Evolutionary conservation across 2,329 filamentous ascomycete species (phyloP), one percentile per base, ranked within the genome.

Genomic region (Colletotrichum filicis): DNA sequence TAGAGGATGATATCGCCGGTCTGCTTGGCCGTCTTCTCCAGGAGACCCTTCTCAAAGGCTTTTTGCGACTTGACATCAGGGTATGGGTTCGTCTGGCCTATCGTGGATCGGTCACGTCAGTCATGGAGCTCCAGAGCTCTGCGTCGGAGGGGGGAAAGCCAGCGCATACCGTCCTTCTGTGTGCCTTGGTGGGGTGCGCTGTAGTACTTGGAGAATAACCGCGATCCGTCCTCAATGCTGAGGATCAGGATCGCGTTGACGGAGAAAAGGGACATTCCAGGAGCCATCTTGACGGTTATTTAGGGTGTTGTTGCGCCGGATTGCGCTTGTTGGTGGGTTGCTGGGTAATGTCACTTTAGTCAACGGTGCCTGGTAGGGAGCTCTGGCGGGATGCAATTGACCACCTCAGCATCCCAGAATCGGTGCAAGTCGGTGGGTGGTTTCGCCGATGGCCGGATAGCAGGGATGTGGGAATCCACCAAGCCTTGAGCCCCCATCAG

Each of bases 1-100:
- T 98, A 98, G 68, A 99, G 91, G 78, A 99, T 97, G 79, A 99
- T 97, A 85, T 98, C 97, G 78, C 93, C 95, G 16, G 91, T 95
- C 86, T 97, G 95, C 88, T 98, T 99, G 77, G 94, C 93, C 19
- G 97, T 98, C 89, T 99, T 98, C 80, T 98, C 93, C 73, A 98
- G 86, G 52, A 99, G 90, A 6, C 95, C 97, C 87, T 98, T 98
- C 85, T 99, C 97, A 80, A 99, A 99, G 2, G 94, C 90, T 84
- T 97, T 98, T 85, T 99, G 97, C 78, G 97, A 92, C 87, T 98
- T 98, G 68, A 97, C 85, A 71, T 94, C 95, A 72, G 94, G 88
- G 84, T 98, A 98, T 26, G 95, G 94, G 81, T 55, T 35, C 49
- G 70, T 68, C 61, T 35, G 46, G 22, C 69, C 65, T 67, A 12